phyloP scores from a whole-genome alignment of 2,329 filamentous ascomycete species.

The Sporothrix brunneoviolacea region DNA sequence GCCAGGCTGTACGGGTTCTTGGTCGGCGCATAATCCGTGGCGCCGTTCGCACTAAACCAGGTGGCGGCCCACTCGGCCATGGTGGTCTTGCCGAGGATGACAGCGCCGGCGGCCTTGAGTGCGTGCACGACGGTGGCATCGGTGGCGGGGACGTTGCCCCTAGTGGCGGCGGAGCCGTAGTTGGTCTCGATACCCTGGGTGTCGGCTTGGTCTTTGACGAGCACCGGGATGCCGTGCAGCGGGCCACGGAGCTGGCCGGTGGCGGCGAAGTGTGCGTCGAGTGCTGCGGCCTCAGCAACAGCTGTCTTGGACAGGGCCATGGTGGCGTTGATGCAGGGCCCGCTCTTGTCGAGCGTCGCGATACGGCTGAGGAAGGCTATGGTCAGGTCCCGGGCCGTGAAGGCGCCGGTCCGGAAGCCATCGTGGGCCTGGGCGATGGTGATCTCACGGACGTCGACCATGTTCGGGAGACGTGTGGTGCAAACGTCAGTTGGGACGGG shows the following conservation, averaged over 20 bases:
- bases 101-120: conserved; percentile 19
- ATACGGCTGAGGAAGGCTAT: conserved; percentile 11
- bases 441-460: conserved; percentile 11
- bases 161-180: conserved; percentile 17
- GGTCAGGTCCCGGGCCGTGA: conserved; percentile 7
- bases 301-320: conserved; percentile 19
- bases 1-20: conserved; percentile 20
- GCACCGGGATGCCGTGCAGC: conserved; percentile 20
- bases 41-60: conserved; percentile 17
- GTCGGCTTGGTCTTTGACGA: conserved; percentile 21
- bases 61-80: conserved; percentile 20
- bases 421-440: conserved; percentile 19
- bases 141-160: conserved; percentile 15
- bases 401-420: conserved; percentile 14
- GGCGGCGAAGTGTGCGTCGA: conserved; percentile 15
- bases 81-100: conserved; percentile 22
- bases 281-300: conserved; percentile 16
- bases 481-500: not conserved
- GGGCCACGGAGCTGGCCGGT: conserved; percentile 17
- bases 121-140: conserved; percentile 19
- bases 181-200: conserved; percentile 19
- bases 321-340: conserved; percentile 18
- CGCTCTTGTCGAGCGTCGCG: conserved; percentile 17
- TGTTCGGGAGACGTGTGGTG: too few species aligned
- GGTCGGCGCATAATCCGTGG: conserved; percentile 17